Percentiles rank a stretch among this genome's conserved stretches.
Evolutionary conservation across 2,329 filamentous ascomycete genomes (phyloP).

Genomic region (Paecilomyces niveus): DNA sequence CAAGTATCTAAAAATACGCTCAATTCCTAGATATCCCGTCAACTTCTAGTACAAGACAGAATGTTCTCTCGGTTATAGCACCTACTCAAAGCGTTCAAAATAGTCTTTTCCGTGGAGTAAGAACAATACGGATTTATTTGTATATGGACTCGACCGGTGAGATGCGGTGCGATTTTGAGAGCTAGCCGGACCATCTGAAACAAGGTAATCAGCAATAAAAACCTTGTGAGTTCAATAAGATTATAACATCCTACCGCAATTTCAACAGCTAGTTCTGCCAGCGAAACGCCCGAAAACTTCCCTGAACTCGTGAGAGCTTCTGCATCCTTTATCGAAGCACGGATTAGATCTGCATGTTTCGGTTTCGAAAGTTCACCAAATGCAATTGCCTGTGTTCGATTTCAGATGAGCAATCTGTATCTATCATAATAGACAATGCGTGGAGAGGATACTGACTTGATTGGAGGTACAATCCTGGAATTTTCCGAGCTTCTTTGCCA

Average conservation of each 20-base stretch:
- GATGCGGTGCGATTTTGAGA: constrained; percentile 42
- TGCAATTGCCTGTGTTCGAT: constrained; percentile 39
- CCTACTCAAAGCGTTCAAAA: constrained; percentile 47
- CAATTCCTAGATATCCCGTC: constrained; percentile 38
- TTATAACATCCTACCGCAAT: constrained; percentile 36
- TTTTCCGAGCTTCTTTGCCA: constrained; percentile 39
- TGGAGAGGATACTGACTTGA: constrained; percentile 30
- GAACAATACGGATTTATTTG: constrained; percentile 54
- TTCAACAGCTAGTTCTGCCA: constrained; percentile 49
- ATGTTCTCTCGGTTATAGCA: not conserved
- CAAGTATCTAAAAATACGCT: constrained; percentile 41
- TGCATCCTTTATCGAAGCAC: constrained; percentile 14
- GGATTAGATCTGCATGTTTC: constrained; percentile 23
- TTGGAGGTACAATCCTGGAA: constrained; percentile 51
- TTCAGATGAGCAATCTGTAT: not conserved
- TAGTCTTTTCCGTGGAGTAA: constrained; percentile 44
- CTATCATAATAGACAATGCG: not conserved
- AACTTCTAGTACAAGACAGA: not conserved
- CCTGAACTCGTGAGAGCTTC: constrained; percentile 32
- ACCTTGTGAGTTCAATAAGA: not conserved
- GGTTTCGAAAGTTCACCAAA: constrained; percentile 41
- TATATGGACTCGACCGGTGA: constrained; percentile 50
- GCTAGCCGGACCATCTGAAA: constrained; percentile 50
- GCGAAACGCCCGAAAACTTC: constrained; percentile 28
- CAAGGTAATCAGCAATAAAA: not conserved